Percentiles rank a stretch among this genome's conserved stretches.
These are phyloP conservation scores for Ilex aquifolium DNA, from an alignment of 257 asterid genomes.

Conservation along the genomic window DNA sequence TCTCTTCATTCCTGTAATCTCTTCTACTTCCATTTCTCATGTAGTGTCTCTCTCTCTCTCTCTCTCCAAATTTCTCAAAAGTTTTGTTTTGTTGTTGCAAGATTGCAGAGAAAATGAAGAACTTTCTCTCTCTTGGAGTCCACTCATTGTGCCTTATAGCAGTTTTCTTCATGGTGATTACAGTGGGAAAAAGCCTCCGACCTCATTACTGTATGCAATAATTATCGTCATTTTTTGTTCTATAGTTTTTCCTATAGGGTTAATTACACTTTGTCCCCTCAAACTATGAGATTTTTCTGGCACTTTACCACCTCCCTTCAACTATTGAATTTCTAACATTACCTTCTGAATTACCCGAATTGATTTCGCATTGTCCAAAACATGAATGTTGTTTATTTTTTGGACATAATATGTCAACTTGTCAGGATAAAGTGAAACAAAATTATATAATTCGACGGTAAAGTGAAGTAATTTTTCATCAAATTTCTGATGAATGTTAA, in stretches of 20 bases:
- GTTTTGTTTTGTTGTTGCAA: not conserved
- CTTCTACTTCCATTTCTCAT: slow-evolving; percentile 2
- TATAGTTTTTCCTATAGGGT: no score
- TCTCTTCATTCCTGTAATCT: not conserved
- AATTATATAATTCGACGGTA: no score
- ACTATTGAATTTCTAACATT: not conserved
- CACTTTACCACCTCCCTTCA: not conserved
- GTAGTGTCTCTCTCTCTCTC: no score
- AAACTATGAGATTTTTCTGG: not conserved
- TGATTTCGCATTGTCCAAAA: no score
- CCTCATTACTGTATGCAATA: slow-evolving; percentile 51
- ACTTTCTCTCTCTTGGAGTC: slow-evolving; percentile 6
- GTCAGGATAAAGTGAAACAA: no score
- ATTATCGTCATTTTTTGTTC: not conserved
- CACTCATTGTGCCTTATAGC: slow-evolving; percentile 25
- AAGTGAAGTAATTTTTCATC: no score
- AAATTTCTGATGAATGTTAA: no score
- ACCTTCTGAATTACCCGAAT: no score
- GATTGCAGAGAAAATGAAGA: slow-evolving; percentile 2
- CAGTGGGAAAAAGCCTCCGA: slow-evolving; percentile 37
- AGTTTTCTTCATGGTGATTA: slow-evolving; percentile 31
- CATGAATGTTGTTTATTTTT: no score
- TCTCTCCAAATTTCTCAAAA: not conserved
- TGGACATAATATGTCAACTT: no score
- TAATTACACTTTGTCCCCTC: not conserved